These are phyloP conservation scores for Incumbomyces lentus DNA, from an alignment of 2,329 filamentous ascomycete genomes.

Conservation along the genomic window DNA sequence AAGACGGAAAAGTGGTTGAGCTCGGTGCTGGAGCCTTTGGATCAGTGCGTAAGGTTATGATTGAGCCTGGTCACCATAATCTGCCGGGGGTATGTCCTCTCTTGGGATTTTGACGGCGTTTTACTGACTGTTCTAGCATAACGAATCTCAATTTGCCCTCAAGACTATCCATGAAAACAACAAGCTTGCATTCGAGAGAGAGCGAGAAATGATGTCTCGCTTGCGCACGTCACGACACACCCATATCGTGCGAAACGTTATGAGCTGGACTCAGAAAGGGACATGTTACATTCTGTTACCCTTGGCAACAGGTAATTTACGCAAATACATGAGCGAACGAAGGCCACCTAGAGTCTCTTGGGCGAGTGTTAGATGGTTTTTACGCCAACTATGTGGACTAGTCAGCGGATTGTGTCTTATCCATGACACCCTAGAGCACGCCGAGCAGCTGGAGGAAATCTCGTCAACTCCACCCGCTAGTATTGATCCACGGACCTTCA, in stretches of 20 bases:
- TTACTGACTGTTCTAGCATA: too few species aligned
- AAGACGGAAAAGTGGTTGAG: not conserved
- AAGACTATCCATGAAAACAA: not conserved
- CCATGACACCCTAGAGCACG: conserved; percentile 2
- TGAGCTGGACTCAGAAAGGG: conserved; percentile 4
- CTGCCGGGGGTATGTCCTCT: too few species aligned
- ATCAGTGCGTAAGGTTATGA: too few species aligned
- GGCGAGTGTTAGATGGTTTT: conserved; percentile 8
- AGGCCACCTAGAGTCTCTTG: not conserved
- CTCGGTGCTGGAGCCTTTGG: too few species aligned
- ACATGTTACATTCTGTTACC: conserved; percentile 7
- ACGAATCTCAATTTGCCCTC: too few species aligned
- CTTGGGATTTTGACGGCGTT: too few species aligned
- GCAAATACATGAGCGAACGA: not conserved
- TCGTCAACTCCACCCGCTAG: too few species aligned
- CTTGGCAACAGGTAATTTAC: conserved; percentile 5
- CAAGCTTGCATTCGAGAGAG: not conserved
- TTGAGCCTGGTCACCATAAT: too few species aligned
- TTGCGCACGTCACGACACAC: conserved; percentile 1
- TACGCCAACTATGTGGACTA: conserved; percentile 7
- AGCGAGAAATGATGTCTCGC: conserved; percentile 3
- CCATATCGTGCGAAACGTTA: conserved; percentile 8
- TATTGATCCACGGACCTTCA: not conserved
- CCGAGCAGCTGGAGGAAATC: not conserved
- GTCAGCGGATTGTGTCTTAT: conserved; percentile 6